phyloP scores from a whole-genome alignment of 2,329 filamentous ascomycete species.

The Allantophomopsis lycopodina region DNA sequence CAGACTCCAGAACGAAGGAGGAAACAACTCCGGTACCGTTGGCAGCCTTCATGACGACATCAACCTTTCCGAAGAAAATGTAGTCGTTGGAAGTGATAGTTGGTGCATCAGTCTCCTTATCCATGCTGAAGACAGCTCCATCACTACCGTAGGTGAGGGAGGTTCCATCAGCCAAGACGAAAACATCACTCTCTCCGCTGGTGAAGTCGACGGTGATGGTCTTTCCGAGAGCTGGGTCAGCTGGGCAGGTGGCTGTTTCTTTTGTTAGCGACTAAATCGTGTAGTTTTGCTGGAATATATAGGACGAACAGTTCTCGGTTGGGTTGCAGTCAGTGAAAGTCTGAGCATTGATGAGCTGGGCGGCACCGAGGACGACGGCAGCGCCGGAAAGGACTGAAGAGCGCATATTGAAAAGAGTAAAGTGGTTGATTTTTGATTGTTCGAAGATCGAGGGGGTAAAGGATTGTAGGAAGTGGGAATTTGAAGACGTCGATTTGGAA shows the following conservation, averaged over 20 bases:
- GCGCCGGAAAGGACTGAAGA: conserved; percentile 3
- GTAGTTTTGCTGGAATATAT: background rate
- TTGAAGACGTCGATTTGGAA: background rate
- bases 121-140: conserved; percentile 34
- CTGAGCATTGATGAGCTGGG: conserved; percentile 22
- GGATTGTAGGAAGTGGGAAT: background rate
- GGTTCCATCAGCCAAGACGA: conserved; percentile 37
- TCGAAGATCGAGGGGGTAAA: background rate
- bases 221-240: conserved; percentile 25
- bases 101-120: conserved; percentile 31
- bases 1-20: conserved; percentile 33
- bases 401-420: conserved; percentile 2
- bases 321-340: conserved; percentile 30
- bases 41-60: conserved; percentile 30
- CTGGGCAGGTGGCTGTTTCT: conserved; percentile 20
- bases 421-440: background rate
- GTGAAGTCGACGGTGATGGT: conserved; percentile 28
- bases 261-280: background rate
- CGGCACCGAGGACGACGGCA: conserved; percentile 13
- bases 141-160: conserved; percentile 22
- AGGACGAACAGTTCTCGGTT: conserved; percentile 20
- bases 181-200: conserved; percentile 29
- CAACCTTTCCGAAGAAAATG: conserved; percentile 37
- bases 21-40: conserved; percentile 33
- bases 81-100: conserved; percentile 30